These are phyloP conservation scores for Durio zibethinus DNA, from an alignment of 345 rosid genomes.

Conservation along the genomic window DNA sequence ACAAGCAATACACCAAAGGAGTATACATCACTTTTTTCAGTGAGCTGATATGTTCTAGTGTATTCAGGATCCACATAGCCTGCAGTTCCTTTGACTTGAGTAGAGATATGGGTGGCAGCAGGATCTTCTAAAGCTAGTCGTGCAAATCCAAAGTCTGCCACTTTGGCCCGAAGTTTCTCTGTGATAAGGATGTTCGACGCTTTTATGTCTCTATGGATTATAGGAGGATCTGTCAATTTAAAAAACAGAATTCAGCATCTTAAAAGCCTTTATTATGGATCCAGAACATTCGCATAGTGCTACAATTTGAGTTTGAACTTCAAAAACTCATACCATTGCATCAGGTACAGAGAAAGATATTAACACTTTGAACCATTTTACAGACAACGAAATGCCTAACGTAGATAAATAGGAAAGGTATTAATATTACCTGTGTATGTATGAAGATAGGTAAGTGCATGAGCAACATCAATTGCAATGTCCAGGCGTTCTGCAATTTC, in stretches of 20 bases:
- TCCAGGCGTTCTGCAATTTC: slow-evolving; percentile 81
- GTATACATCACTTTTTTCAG: slow-evolving; percentile 71
- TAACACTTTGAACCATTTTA: background rate
- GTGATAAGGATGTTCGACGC: slow-evolving; percentile 73
- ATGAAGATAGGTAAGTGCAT: slow-evolving; percentile 87
- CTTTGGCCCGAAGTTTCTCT: slow-evolving; percentile 83
- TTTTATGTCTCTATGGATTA: slow-evolving; percentile 93
- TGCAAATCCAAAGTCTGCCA: slow-evolving; percentile 91
- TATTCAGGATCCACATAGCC: slow-evolving; percentile 78
- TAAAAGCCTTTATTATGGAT: background rate
- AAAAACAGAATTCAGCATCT: slow-evolving; percentile 13
- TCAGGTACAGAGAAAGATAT: background rate
- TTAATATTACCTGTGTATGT: slow-evolving; percentile 59
- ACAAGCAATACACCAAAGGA: slow-evolving; percentile 71
- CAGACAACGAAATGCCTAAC: background rate
- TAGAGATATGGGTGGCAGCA: slow-evolving; percentile 56
- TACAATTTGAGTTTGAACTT: background rate
- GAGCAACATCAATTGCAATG: slow-evolving; percentile 91
- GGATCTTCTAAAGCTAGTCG: slow-evolving; percentile 54
- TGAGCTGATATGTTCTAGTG: slow-evolving; percentile 58
- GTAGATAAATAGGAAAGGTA: background rate
- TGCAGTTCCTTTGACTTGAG: slow-evolving; percentile 63
- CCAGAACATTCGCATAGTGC: background rate
- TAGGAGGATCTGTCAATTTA: slow-evolving; percentile 62
- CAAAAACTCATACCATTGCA: background rate